Evolutionary conservation across 2,329 filamentous ascomycete genomes (phyloP).

Genomic region (Exophiala aquamarina): DNA sequence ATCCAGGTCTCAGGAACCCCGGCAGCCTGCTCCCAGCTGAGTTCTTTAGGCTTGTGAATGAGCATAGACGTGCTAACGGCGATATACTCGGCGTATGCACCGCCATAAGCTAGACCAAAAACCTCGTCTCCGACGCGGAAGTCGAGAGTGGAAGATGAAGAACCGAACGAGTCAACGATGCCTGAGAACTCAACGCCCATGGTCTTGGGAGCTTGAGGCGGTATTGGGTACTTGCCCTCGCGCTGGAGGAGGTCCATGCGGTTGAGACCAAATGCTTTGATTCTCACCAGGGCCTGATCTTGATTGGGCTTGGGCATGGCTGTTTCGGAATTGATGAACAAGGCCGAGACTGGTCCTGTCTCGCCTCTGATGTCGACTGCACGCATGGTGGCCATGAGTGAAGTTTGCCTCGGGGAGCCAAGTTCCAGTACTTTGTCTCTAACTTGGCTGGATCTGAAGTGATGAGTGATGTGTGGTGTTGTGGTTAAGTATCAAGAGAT

Average conservation of each 20-base stretch:
- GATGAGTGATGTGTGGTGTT: too few species aligned
- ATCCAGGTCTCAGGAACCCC: slow-evolving; percentile 85
- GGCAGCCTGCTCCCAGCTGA: slow-evolving; percentile 73
- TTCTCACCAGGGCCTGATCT: slow-evolving; percentile 75
- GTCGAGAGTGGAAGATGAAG: slow-evolving; percentile 34
- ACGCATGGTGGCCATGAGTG: slow-evolving; percentile 26
- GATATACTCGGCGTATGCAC: slow-evolving; percentile 82
- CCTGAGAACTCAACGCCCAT: slow-evolving; percentile 51
- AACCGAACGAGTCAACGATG: slow-evolving; percentile 52
- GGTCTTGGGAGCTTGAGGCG: slow-evolving; percentile 44
- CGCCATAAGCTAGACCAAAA: slow-evolving; percentile 89
- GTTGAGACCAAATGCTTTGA: slow-evolving; percentile 80
- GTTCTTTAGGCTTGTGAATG: slow-evolving; percentile 70
- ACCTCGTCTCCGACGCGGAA: slow-evolving; percentile 25
- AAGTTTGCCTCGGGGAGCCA: not conserved
- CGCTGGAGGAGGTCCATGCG: slow-evolving; percentile 51
- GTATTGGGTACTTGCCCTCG: slow-evolving; percentile 46
- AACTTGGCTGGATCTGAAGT: too few species aligned
- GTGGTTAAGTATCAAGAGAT: too few species aligned
- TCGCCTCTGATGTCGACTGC: slow-evolving; percentile 53
- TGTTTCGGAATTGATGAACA: slow-evolving; percentile 54
- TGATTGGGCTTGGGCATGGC: slow-evolving; percentile 52
- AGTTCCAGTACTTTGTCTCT: too few species aligned
- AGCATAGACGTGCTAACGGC: slow-evolving; percentile 75
- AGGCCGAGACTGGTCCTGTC: slow-evolving; percentile 54